Percentiles rank a stretch among this genome's conserved stretches.
Evolutionary conservation across 2,329 filamentous ascomycete species (phyloP).

Genomic region (Verticillium isaacii): DNA sequence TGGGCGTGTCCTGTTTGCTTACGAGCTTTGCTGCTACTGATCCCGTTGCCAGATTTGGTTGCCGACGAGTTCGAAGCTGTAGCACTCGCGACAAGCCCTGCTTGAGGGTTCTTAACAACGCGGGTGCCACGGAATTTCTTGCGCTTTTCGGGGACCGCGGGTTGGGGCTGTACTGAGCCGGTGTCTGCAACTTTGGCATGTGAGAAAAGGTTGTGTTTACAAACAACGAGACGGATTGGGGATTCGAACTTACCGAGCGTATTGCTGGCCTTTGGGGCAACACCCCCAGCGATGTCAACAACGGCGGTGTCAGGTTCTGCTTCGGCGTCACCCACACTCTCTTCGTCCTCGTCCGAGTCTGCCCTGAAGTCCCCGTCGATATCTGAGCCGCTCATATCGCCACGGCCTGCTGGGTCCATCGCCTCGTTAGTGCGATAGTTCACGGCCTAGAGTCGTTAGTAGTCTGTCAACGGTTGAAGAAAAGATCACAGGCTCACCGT

Average conservation of each 20-base stretch:
- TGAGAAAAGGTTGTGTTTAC: background rate
- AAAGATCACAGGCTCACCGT: conserved; percentile 31
- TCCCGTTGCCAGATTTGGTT: no score
- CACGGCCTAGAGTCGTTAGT: conserved; percentile 16
- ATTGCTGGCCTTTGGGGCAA: background rate
- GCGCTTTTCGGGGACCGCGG: background rate
- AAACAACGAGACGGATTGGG: background rate
- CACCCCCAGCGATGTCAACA: background rate
- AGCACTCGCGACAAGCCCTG: background rate
- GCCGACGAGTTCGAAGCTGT: no score
- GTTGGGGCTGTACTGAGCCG: background rate
- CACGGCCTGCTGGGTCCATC: conserved; percentile 9
- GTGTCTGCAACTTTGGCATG: background rate
- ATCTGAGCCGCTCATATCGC: conserved; percentile 12
- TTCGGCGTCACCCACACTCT: conserved; percentile 12
- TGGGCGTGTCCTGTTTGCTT: background rate
- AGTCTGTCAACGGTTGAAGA: background rate
- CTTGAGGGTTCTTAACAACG: background rate
- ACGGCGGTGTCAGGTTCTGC: background rate
- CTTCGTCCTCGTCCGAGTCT: conserved; percentile 16
- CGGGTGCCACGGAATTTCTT: background rate
- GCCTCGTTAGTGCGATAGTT: conserved; percentile 20
- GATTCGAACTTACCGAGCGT: background rate
- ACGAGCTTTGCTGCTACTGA: background rate
- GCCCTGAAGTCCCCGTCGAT: conserved; percentile 21